phyloP scores from a whole-genome alignment of 495 filamentous ascomycete genomes.

The Chaetomidium leptoderma region DNA sequence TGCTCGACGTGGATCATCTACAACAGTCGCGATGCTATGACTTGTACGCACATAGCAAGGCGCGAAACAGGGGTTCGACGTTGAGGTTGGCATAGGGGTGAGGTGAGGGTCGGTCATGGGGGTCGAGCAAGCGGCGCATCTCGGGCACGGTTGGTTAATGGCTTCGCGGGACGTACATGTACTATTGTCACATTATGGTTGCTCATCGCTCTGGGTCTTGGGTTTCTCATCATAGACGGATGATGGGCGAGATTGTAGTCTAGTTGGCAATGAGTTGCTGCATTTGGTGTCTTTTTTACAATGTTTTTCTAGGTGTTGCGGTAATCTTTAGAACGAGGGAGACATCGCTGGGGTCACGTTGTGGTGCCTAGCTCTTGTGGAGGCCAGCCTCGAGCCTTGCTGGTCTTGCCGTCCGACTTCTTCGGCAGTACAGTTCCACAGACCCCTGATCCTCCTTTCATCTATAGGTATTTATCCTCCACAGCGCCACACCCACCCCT shows the following conservation, averaged over 20 bases:
- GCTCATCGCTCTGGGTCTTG: slow-evolving; percentile 36
- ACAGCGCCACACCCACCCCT: too few relatives aligned
- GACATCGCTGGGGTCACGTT: too few relatives aligned
- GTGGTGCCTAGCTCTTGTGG: too few relatives aligned
- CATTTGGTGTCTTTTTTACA: slow-evolving; percentile 1
- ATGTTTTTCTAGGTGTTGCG: too few relatives aligned
- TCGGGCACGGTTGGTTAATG: slow-evolving; percentile 29
- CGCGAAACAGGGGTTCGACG: slow-evolving; percentile 4
- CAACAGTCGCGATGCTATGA: slow-evolving; percentile 7
- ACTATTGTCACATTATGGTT: slow-evolving; percentile 48
- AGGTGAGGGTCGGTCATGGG: slow-evolving; percentile 14
- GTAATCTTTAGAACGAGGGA: too few relatives aligned
- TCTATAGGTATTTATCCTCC: too few relatives aligned
- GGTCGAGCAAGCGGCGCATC: slow-evolving; percentile 30
- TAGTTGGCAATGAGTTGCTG: slow-evolving; percentile 34
- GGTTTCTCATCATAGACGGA: slow-evolving; percentile 40
- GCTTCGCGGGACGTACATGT: slow-evolving; percentile 36
- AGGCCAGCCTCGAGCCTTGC: too few relatives aligned
- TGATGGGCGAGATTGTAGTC: slow-evolving; percentile 43
- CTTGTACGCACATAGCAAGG: slow-evolving; percentile 1
- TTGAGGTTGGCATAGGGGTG: slow-evolving; percentile 17
- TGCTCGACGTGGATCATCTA: slow-evolving; percentile 12
- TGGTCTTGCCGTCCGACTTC: too few relatives aligned
- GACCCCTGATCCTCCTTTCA: too few relatives aligned
- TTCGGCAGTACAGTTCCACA: too few relatives aligned